Evolutionary conservation across 768 basidiomycete genomes (phyloP).

Genomic region (Boletus insuetus): DNA sequence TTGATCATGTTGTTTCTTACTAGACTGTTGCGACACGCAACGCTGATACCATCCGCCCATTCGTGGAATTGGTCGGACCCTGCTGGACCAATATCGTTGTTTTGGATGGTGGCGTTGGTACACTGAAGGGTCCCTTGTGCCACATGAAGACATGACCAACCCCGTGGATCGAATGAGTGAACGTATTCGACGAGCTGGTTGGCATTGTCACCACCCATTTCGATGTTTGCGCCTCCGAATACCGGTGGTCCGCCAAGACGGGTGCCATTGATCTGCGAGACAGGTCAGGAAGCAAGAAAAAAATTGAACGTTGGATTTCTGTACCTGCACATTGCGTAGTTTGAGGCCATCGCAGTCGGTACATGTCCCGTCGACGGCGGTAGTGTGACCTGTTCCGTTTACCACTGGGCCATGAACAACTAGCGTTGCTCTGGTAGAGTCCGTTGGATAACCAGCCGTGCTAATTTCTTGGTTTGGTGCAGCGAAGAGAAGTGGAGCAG

Average conservation of each 20-base stretch:
- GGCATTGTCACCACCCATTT: slow-evolving; percentile 76
- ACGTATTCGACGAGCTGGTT: slow-evolving; percentile 78
- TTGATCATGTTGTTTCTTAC: slow-evolving; percentile 69
- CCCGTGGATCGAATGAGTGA: slow-evolving; percentile 68
- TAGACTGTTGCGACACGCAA: slow-evolving; percentile 60
- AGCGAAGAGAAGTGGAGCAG: slow-evolving; percentile 63
- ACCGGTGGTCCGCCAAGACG: slow-evolving; percentile 52
- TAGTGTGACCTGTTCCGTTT: slow-evolving; percentile 66
- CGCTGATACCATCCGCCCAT: slow-evolving; percentile 83
- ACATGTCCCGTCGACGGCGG: slow-evolving; percentile 70
- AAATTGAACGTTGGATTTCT: not conserved
- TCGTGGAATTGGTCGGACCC: slow-evolving; percentile 62
- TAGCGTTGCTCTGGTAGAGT: slow-evolving; percentile 62
- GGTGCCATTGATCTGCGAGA: slow-evolving; percentile 66
- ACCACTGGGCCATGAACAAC: slow-evolving; percentile 62
- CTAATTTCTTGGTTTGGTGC: slow-evolving; percentile 77
- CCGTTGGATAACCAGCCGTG: slow-evolving; percentile 73
- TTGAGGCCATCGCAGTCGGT: slow-evolving; percentile 53
- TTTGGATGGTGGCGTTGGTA: slow-evolving; percentile 61
- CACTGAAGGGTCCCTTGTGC: slow-evolving; percentile 67
- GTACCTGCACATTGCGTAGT: slow-evolving; percentile 71
- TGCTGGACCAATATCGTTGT: slow-evolving; percentile 83
- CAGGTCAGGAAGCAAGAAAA: not conserved
- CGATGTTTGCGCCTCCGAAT: slow-evolving; percentile 72
- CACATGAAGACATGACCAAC: slow-evolving; percentile 84